Conservation (phyloP, 768 basidiomycete genomes). For the Russula sp. region DNA sequence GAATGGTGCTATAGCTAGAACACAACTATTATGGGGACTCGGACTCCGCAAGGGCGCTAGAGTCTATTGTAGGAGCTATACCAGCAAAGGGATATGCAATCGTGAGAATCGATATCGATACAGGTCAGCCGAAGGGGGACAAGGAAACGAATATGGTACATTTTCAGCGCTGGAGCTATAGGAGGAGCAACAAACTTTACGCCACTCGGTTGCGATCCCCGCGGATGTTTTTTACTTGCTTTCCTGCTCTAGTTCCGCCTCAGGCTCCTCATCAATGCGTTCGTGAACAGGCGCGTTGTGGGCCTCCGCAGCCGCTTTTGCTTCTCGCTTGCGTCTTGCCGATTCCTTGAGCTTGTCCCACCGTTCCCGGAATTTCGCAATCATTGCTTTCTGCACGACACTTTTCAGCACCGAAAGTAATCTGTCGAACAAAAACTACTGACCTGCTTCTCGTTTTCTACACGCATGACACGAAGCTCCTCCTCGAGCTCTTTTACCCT, state of each 20-base stretch:
- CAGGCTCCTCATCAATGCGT: slow-evolving; percentile 62
- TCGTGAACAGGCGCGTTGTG: slow-evolving; percentile 48
- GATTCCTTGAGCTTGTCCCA: slow-evolving; percentile 91
- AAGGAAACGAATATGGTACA: slow-evolving; percentile 19
- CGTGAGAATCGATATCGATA: slow-evolving; percentile 19
- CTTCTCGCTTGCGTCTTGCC: slow-evolving; percentile 79
- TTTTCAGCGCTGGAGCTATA: slow-evolving; percentile 13
- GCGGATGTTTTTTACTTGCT: slow-evolving; percentile 13
- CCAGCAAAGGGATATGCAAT: slow-evolving; percentile 12
- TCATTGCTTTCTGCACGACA: slow-evolving; percentile 65
- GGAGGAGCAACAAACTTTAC: neutral
- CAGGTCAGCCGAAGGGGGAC: slow-evolving; percentile 5
- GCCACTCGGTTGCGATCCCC: neutral
- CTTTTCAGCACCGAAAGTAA: slow-evolving; percentile 16
- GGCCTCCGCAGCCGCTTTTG: slow-evolving; percentile 50
- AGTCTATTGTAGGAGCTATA: neutral
- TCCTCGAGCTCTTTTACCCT: slow-evolving; percentile 74
- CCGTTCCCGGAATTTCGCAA: slow-evolving; percentile 73
- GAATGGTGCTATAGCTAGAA: neutral
- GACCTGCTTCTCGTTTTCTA: slow-evolving; percentile 82
- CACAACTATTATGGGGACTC: neutral
- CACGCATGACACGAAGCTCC: slow-evolving; percentile 53
- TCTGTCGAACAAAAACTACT: slow-evolving; percentile 25
- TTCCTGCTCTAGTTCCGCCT: slow-evolving; percentile 56
- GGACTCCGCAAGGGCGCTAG: slow-evolving; percentile 4